Percentiles rank a stretch among this genome's conserved stretches.
Conservation (phyloP, 257 asterid species). For the Sherardia arvensis region DNA sequence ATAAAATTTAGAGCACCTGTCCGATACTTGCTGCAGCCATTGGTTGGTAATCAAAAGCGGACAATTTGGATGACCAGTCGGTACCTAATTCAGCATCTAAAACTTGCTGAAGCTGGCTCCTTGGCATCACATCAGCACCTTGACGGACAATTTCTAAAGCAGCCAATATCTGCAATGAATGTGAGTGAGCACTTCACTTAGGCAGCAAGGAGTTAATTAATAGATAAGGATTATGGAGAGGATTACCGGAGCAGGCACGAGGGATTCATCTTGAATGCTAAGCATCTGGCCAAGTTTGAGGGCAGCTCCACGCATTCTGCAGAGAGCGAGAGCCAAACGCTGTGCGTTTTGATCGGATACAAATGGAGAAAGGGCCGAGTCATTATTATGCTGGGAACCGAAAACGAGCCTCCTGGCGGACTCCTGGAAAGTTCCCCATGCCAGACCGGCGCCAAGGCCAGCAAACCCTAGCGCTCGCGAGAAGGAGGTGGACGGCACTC, state of each 20-base stretch:
- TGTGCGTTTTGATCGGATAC: constrained; percentile 86
- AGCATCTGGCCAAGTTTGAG: constrained; percentile 95
- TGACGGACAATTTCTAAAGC: constrained; percentile 96
- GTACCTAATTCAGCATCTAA: constrained; percentile 77
- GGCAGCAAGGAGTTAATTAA: too few species aligned
- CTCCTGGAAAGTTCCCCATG: constrained; percentile 95
- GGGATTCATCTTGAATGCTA: constrained; percentile 93
- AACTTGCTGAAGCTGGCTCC: constrained; percentile 80
- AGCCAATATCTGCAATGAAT: constrained; percentile 67
- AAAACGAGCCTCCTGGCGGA: constrained; percentile 77
- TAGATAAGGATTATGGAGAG: neutral
- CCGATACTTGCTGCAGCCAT: constrained; percentile 97
- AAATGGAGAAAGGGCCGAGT: constrained; percentile 52
- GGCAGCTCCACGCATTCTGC: constrained; percentile 99
- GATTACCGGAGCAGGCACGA: constrained; percentile 85
- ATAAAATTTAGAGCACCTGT: too few species aligned
- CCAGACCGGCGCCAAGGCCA: constrained; percentile 97
- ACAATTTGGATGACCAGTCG: constrained; percentile 66
- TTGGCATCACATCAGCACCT: constrained; percentile 98
- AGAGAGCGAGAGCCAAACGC: constrained; percentile 92
- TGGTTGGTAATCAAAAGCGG: constrained; percentile 80
- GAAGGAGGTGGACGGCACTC: constrained; percentile 86
- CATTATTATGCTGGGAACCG: constrained; percentile 49
- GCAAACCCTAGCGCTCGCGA: constrained; percentile 96
- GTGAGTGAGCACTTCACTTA: too few species aligned